Evolutionary conservation across 208 protist genomes (phyloP), one percentile per base, ranked within the genome.

Genomic region (Leishmania major): DNA sequence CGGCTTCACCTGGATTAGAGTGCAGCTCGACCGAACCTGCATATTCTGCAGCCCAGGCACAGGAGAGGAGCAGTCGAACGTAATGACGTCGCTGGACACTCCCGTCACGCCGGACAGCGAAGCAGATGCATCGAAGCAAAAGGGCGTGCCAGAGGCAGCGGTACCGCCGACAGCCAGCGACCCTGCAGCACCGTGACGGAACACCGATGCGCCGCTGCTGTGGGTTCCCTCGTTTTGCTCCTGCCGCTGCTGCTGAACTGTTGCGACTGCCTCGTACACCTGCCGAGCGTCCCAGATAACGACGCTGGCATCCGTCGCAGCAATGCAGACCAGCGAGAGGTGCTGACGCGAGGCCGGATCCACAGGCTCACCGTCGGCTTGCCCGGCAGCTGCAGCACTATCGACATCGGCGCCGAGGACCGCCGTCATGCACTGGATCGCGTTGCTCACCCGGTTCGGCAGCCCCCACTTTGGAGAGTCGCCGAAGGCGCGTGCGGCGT

Each of bases 231-330:
- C 75, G 17, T 55, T 79, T 10, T 73, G 62, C 40, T 78, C 49
- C 19, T 77, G 70, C 31, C 47, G 73, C 37, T 70, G 62, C 74
- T 77, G 73, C 64, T 86, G 62, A 10, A 67, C 73, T 55, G 43
- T 69, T 43, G 75, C 92, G 7, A 98, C 64, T 13, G 89, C 80
- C 72, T 92, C 83, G 82, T 96, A 98, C 37, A 98, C 92, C 66
- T 91, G 94, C 35, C 89, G 82, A 19, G 95, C 62, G 77, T 96
- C 93, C 93, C 95, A 98, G n/a, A 98, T 84, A 7, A 95, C 89
- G 28, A 98, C 78, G 77, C 89, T 91, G 17, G 91, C 95, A 77
- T 98, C 95, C 17, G 93, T 90, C 4, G 94, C 96, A 0, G 94
- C 94, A 31, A 89, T 93, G 78, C 94, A 97, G 40, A 97, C 87